Evolutionary conservation across 2,329 filamentous ascomycete species (phyloP), one percentile per base, ranked within the genome.

Genomic region (Pleurostoma richardsiae): DNA sequence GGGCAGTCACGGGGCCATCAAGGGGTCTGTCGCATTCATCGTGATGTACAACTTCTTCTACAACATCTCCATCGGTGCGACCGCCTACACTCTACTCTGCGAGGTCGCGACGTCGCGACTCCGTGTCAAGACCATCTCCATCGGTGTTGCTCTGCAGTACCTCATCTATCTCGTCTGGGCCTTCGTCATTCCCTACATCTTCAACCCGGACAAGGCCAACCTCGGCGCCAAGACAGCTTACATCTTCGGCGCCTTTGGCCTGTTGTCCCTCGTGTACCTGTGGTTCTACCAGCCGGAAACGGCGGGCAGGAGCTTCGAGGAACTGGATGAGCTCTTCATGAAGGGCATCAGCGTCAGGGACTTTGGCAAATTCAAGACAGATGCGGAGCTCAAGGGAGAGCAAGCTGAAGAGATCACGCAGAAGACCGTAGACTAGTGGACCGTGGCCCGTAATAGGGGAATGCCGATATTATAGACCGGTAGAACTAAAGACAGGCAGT

Each of bases 91-190:
- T 0, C 56, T 67, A 40, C 57, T 71, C 33, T 61, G 59, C 8
- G 67, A 69, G 42, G 60, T 64, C 4, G 56, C 67, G 1, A 67
- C 65, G 1, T 54, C 64, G 4, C 52, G 60, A 4, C 54, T 68
- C 5, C 53, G 64, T 0, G 62, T 64, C 45, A 65, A 66, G 47
- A 70, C 69, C 7, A 63, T 68, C 41, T 58, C 64, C 3, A 64
- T 69, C 41, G 65, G 64, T 6, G 47, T 65, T 10, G 60, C 61
- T 3, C 45, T 60, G 11, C 60, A 65, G 48, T 61, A 62, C 45
- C 6, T 43, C n/a, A 29, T 55, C 26, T 43, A 44, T 38, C 42
- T 51, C 38, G 41, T 51, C 19, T 53, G 49, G 49, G 45, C 40
- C 8, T 49, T 52, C 28, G 43, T 45, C 2, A 41, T 53, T 4